Evolutionary conservation across 2,329 filamentous ascomycete species (phyloP).

Genomic region (Mollisiaceae sp.): DNA sequence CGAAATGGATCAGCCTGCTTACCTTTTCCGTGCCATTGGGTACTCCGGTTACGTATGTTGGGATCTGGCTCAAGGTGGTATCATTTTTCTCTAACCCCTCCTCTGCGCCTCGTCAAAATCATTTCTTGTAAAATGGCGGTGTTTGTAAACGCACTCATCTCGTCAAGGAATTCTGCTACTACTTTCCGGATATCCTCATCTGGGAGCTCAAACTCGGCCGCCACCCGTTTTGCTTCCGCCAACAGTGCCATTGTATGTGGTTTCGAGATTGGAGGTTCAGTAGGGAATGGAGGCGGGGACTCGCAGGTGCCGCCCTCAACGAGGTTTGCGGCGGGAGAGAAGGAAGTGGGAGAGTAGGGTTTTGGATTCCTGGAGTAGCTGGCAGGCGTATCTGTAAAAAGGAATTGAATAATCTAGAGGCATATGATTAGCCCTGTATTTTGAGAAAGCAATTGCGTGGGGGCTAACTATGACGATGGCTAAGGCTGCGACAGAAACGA

Average conservation of each 20-base stretch:
- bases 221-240: conserved; percentile 79
- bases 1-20: conserved; percentile 30
- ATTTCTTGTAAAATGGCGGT: conserved; percentile 29
- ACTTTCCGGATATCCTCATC: conserved; percentile 78
- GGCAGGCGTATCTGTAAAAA: conserved; percentile 47
- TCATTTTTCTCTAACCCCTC: conserved; percentile 81
- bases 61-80: conserved; percentile 90
- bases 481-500: conserved; percentile 42
- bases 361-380: conserved; percentile 43
- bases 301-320: conserved; percentile 57
- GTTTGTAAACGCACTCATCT: conserved; percentile 70
- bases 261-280: conserved; percentile 57
- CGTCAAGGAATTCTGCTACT: conserved; percentile 82
- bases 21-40: conserved; percentile 98
- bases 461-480: conserved; percentile 41
- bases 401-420: conserved; percentile 56
- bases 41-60: conserved; percentile 93
- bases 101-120: conserved; percentile 53
- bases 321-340: conserved; percentile 51
- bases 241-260: conserved; percentile 65
- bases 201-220: conserved; percentile 83
- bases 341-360: conserved; percentile 41
- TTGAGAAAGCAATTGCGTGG: conserved; percentile 2
- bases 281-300: conserved; percentile 59
- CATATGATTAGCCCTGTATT: conserved; percentile 16